Conservation (phyloP, 2,329 filamentous ascomycete species). For the Aureobasidium sp. region DNA sequence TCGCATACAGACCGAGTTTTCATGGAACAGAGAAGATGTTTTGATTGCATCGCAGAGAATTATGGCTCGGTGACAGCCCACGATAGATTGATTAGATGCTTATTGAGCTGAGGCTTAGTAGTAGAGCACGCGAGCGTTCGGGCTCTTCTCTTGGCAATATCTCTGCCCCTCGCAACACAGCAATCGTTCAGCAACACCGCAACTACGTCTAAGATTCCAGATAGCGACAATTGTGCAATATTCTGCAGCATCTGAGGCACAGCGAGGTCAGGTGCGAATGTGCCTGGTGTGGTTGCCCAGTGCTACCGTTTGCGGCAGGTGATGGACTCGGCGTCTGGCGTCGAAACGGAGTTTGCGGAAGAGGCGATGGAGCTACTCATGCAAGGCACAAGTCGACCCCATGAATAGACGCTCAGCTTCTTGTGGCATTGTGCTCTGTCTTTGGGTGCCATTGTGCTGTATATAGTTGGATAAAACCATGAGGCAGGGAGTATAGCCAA, state of each 20-base stretch:
- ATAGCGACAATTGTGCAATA: not conserved
- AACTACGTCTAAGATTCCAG: not conserved
- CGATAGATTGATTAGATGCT: not conserved
- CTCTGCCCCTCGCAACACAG: not conserved
- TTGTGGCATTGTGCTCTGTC: not conserved
- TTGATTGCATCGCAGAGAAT: not conserved
- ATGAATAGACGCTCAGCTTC: not conserved
- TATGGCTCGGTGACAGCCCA: not conserved
- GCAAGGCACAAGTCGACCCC: not conserved
- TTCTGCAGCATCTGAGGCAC: not conserved
- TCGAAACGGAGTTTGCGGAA: conserved; percentile 3
- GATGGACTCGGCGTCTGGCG: not conserved
- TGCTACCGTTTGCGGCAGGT: conserved; percentile 1
- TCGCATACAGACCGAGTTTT: not conserved
- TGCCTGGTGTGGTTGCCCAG: conserved; percentile 5
- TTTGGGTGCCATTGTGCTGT: not conserved
- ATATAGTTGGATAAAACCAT: not conserved
- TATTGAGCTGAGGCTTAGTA: not conserved
- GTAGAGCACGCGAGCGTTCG: not conserved
- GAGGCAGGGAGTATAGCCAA: not conserved
- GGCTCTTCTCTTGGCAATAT: not conserved
- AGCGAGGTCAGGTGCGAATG: not conserved
- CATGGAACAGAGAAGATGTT: not conserved
- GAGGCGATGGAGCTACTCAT: not conserved
- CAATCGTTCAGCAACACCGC: not conserved